Evolutionary conservation across 1,139 yeast genomes (phyloP).

Genomic region (Zygosaccharomyces sapae): DNA sequence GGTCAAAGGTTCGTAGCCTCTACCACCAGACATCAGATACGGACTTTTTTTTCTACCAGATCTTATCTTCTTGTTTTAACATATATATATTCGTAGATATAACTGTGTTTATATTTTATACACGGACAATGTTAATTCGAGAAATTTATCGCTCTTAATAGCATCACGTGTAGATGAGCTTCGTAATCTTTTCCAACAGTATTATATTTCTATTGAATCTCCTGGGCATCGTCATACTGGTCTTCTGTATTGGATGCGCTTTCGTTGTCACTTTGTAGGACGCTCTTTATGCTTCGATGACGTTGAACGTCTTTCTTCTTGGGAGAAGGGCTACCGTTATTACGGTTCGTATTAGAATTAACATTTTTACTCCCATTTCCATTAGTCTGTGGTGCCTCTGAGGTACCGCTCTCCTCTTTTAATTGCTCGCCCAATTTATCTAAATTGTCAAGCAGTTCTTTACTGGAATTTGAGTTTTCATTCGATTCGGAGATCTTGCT

Average conservation of each 20-base stretch:
- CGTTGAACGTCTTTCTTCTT: background rate
- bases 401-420: slow-evolving; percentile 2
- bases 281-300: slow-evolving; percentile 1
- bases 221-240: slow-evolving; percentile 17
- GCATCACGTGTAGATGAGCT: background rate
- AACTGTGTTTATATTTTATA: background rate
- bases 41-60: background rate
- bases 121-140: background rate
- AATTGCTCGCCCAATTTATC: slow-evolving; percentile 8
- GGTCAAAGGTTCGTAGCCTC: background rate
- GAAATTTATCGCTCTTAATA: background rate
- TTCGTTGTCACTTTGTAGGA: slow-evolving; percentile 4
- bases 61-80: background rate
- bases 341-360: background rate
- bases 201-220: slow-evolving; percentile 8
- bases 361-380: background rate
- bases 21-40: background rate
- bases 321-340: background rate
- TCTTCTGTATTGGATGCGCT: slow-evolving; percentile 14
- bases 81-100: slow-evolving; percentile 2
- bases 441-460: slow-evolving; percentile 4
- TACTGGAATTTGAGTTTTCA: background rate
- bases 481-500: background rate
- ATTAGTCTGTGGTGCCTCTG: background rate
- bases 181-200: background rate